Evolutionary conservation across 352 stramenopile species (phyloP).

Genomic region (Phytophthora palmivora): DNA sequence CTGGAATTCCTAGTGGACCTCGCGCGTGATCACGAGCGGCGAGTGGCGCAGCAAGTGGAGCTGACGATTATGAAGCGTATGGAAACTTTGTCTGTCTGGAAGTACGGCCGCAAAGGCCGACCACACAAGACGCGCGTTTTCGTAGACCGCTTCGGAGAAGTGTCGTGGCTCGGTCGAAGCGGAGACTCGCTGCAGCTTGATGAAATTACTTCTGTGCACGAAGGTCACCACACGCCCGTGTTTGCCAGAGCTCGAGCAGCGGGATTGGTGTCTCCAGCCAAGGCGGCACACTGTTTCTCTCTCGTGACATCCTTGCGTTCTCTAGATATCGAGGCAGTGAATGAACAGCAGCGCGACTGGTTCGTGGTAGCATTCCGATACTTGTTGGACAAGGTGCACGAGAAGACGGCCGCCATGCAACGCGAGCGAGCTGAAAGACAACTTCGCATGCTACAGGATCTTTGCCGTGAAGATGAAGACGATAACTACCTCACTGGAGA

Average conservation of each 20-base stretch:
- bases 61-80: slow-evolving; percentile 88
- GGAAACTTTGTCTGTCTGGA: slow-evolving; percentile 73
- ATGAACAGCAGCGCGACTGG: slow-evolving; percentile 82
- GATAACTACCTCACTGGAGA: slow-evolving; percentile 34
- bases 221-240: slow-evolving; percentile 68
- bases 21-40: slow-evolving; percentile 75
- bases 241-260: slow-evolving; percentile 57
- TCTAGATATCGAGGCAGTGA: slow-evolving; percentile 79
- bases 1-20: slow-evolving; percentile 76
- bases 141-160: slow-evolving; percentile 84
- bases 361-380: slow-evolving; percentile 89
- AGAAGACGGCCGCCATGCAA: slow-evolving; percentile 80
- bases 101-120: slow-evolving; percentile 76
- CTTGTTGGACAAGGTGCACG: slow-evolving; percentile 84
- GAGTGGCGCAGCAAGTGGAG: slow-evolving; percentile 81
- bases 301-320: slow-evolving; percentile 68
- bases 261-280: slow-evolving; percentile 36
- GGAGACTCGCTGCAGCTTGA: slow-evolving; percentile 80
- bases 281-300: slow-evolving; percentile 69
- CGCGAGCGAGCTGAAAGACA: slow-evolving; percentile 82
- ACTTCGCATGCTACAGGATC: slow-evolving; percentile 78
- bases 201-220: slow-evolving; percentile 66
- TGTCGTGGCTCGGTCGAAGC: slow-evolving; percentile 84
- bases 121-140: slow-evolving; percentile 87
- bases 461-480: slow-evolving; percentile 49